A percentile compares a stretch with the other conserved stretches of the same genome.
Conservation (phyloP, 129 eudicot genomes). For the Sambucus nigra region DNA sequence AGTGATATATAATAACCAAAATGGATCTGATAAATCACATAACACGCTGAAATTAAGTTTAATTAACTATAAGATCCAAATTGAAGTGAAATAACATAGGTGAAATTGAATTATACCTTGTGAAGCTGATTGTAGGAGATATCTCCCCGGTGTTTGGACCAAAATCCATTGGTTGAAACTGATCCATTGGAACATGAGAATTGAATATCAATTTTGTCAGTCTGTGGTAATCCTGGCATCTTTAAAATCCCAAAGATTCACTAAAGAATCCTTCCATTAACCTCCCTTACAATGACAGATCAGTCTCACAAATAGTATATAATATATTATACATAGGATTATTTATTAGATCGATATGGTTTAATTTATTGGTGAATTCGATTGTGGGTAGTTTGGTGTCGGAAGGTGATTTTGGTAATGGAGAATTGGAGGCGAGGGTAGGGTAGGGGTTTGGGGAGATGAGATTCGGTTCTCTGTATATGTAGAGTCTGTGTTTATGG, state of each 20-base stretch:
- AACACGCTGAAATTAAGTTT: neutral
- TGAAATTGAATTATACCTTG: conserved; percentile 43
- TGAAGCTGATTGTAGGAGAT: conserved; percentile 76
- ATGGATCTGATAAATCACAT: neutral
- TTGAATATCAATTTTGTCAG: conserved; percentile 28
- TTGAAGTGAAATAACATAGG: no score
- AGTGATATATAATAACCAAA: neutral
- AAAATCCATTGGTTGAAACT: conserved; percentile 48
- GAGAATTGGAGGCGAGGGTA: conserved; percentile 7
- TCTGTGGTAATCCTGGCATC: conserved; percentile 76
- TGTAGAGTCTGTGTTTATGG: neutral
- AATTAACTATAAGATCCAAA: conserved; percentile 15
- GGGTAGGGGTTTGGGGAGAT: conserved; percentile 31
- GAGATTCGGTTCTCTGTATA: conserved; percentile 21
- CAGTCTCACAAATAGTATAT: neutral
- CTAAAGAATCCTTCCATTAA: conserved; percentile 13
- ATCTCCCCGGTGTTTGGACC: conserved; percentile 77
- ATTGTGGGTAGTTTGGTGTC: neutral
- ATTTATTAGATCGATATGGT: neutral
- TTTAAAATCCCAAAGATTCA: conserved; percentile 10
- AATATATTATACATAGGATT: neutral
- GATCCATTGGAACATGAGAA: conserved; percentile 35
- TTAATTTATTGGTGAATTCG: conserved; percentile 13
- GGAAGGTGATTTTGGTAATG: conserved; percentile 4
- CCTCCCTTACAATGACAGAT: neutral